Evolutionary conservation across 2,329 filamentous ascomycete species (phyloP), one percentile per base, ranked within the genome.

Genomic region (Chrysoporthe austroafricana): DNA sequence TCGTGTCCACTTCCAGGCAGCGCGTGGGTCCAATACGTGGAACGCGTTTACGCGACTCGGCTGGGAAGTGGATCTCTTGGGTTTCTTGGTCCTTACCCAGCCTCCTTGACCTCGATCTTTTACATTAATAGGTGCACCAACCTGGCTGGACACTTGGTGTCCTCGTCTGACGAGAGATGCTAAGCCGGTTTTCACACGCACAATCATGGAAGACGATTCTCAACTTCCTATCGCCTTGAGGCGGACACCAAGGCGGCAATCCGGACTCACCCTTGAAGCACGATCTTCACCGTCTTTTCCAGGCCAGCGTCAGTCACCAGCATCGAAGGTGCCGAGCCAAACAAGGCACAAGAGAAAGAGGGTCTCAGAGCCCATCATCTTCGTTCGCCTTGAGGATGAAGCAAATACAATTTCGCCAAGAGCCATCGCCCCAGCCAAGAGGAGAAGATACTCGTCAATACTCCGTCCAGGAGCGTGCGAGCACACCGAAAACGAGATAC

Each of bases 401-500:
- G n/a, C 39, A 6, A 57, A 16, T n/a, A 58, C 39, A 44, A 14
- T 48, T 54, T n/a, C 61, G 3, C 18, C 3, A 1, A 52, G 46
- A n/a, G 61, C 46, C 46, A 62, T 52, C 32, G n/a, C 48, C 13
- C 11, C 61, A 8, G 56, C 54, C 8, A 59, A 64, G 34, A 52
- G 63, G 18, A 48, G 54, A 36, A 57, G 11, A 36, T 58, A 64
- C 34, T 44, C 59, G 13, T 3, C 43, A 3, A 34, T 18, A 13
- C 11, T 13, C 4, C 36, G 36, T 8, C 26, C 48, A n/a, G 26
- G 58, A 16, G 13, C 26, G 36, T 16, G 18, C 42, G 16, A 39
- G 32, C 54, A 21, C 11, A 14, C 21, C 21, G 21, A 64, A 1
- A 57, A 62, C 42, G 42, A 58, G 36, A 67, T 84, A 63, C 77